A percentile compares a stretch with the other conserved stretches of the same genome.
Evolutionary conservation across 2,329 filamentous ascomycete species (phyloP).

Genomic region (Hypomyces rosellus): DNA sequence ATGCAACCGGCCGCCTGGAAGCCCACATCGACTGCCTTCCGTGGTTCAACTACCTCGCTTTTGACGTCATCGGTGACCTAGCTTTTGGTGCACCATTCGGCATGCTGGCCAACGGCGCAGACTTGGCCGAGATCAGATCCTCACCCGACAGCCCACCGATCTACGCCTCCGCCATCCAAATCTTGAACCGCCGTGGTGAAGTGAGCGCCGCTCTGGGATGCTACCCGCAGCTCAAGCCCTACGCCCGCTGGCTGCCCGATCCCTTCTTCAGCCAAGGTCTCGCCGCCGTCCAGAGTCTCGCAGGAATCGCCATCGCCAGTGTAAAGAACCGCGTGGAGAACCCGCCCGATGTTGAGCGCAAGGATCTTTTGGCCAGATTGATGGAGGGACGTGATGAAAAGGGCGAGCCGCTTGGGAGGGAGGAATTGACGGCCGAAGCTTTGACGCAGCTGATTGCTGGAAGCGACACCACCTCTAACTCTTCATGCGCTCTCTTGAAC

Average conservation of each 20-base stretch:
- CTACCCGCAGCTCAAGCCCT: conserved; percentile 68
- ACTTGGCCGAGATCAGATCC: conserved; percentile 66
- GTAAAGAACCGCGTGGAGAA: conserved; percentile 68
- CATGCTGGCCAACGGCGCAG: conserved; percentile 71
- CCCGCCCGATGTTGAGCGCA: conserved; percentile 59
- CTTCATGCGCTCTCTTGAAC: conserved; percentile 77
- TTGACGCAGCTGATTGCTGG: conserved; percentile 82
- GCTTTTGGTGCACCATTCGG: conserved; percentile 47
- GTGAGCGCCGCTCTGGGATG: conserved; percentile 76
- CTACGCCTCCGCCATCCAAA: conserved; percentile 76
- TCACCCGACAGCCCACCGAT: conserved; percentile 55
- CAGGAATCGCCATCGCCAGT: conserved; percentile 79
- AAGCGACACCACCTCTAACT: conserved; percentile 71
- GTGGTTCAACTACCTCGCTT: conserved; percentile 60
- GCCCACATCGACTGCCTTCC: conserved; percentile 66
- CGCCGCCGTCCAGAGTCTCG: conserved; percentile 69
- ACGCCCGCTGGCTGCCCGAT: conserved; percentile 73
- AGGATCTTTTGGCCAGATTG: conserved; percentile 73
- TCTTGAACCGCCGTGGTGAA: conserved; percentile 81
- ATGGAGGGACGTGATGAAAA: conserved; percentile 82
- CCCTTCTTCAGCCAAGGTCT: conserved; percentile 74
- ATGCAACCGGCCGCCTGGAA: conserved; percentile 51
- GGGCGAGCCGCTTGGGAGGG: conserved; percentile 66
- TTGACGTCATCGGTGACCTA: conserved; percentile 44
- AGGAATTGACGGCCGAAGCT: conserved; percentile 82